Conservation (phyloP, 805 yeast species). For the Yarrowia sp. region DNA sequence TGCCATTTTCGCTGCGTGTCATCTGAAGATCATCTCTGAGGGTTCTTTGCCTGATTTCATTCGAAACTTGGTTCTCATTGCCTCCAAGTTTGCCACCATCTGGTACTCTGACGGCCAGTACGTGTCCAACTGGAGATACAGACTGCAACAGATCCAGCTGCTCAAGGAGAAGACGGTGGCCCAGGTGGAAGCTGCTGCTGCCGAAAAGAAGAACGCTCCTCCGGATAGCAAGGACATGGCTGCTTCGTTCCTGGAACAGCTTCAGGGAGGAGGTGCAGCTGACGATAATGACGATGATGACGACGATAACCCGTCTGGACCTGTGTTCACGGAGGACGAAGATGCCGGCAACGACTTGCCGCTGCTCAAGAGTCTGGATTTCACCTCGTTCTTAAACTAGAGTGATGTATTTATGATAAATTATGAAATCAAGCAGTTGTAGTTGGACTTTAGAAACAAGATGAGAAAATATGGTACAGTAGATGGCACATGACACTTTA, state of each 20-base stretch:
- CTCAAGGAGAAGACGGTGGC: slow-evolving; percentile 49
- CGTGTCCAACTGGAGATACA: slow-evolving; percentile 70
- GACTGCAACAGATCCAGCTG: slow-evolving; percentile 62
- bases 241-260: slow-evolving; percentile 34
- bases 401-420: not conserved
- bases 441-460: too few species aligned
- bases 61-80: slow-evolving; percentile 68
- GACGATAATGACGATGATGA: slow-evolving; percentile 26
- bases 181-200: slow-evolving; percentile 13
- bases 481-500: too few species aligned
- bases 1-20: slow-evolving; percentile 76
- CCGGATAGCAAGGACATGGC: slow-evolving; percentile 21
- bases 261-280: slow-evolving; percentile 25
- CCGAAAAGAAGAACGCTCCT: slow-evolving; percentile 11
- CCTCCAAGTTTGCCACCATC: slow-evolving; percentile 74
- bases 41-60: slow-evolving; percentile 67
- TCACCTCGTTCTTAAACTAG: slow-evolving; percentile 22
- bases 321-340: slow-evolving; percentile 26
- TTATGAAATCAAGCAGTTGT: not conserved
- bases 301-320: slow-evolving; percentile 33
- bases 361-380: slow-evolving; percentile 27
- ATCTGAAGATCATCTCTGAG: slow-evolving; percentile 71
- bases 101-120: slow-evolving; percentile 71
- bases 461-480: too few species aligned
- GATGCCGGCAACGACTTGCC: slow-evolving; percentile 32